phyloP scores from a whole-genome alignment of 192 early-diverging fungal species.

The Backusella liffmaniae region DNA sequence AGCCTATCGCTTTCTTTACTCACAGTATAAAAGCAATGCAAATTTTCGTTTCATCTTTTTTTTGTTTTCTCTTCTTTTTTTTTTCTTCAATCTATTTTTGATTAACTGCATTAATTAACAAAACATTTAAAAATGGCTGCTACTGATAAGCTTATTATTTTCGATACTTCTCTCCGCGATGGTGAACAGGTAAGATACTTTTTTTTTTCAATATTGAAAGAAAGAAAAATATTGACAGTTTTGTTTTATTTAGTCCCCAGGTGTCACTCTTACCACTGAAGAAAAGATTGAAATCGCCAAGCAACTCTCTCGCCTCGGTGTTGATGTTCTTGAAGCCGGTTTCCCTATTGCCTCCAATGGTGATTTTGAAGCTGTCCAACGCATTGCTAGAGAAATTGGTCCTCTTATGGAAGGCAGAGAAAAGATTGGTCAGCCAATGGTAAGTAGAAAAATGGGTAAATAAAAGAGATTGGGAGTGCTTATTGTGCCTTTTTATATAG shows the following conservation, averaged over 20 bases:
- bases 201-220: not conserved
- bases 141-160: constrained; percentile 81
- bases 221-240: not conserved
- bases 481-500: constrained; percentile 34
- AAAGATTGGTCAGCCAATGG: constrained; percentile 76
- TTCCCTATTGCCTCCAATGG: constrained; percentile 93
- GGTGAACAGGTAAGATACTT: constrained; percentile 78
- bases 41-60: not conserved
- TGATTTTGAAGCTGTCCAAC: constrained; percentile 93
- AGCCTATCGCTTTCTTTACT: constrained; percentile 2
- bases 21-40: not conserved
- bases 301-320: constrained; percentile 90
- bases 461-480: not conserved
- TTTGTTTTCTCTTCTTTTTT: not conserved
- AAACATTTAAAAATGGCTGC: not conserved
- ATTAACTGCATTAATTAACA: not conserved
- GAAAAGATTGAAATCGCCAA: constrained; percentile 96
- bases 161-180: constrained; percentile 96
- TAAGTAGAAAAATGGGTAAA: constrained; percentile 35
- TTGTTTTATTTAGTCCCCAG: constrained; percentile 72
- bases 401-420: constrained; percentile 79
- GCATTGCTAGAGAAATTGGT: constrained; percentile 92
- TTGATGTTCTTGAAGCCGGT: constrained; percentile 95
- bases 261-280: constrained; percentile 86
- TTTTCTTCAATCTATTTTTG: not conserved